Base-by-base conservation (phyloP, 1,284 basidiomycete genomes). In the Fomitopsis betulina region DNA sequence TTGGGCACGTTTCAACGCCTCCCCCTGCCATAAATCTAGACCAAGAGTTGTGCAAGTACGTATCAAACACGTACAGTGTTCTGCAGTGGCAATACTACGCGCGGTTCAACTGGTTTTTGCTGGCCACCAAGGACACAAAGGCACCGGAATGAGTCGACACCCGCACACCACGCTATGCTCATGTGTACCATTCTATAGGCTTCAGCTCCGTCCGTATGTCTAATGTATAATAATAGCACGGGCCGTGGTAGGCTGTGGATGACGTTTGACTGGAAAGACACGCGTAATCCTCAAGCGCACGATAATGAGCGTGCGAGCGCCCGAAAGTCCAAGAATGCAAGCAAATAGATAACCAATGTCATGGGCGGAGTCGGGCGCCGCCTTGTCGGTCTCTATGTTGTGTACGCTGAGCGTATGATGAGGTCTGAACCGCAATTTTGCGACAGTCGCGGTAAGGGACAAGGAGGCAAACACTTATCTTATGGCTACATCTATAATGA, bases 401-500 rank as follows among this genome's bases (percentile, higher is more conserved):
- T 15, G 25, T 5, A 21, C 13, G 7, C n/a, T 4, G 39, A n/a
- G 2, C 21, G 13, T 21, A 42, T 37, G 35, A 37, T 12, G 35
- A 37, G 35, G 35, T 10, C 4, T 37, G 35, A 37, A 37, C 8
- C 35, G 35, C 39, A 19, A 4, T 13, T 19, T 15, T n/a, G 39
- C 39, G 17, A 21, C n/a, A 8, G 27, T 27, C 15, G 8, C 27
- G 23, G 15, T 10, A 45, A 47, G 9, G 5, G 15, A 6, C 25
- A n/a, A 12, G 17, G 17, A 27, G 13, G 10, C 25, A 54, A 54
- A 42, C n/a, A 51, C n/a, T 35, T 15, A 47, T 17, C 15, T 47
- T 55, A 55, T 25, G 38, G 53, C 53, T 55, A 55, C 53, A 55
- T 33, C 30, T 43, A 47, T 56, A 51, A 51, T 5, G 17, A 37